Conservation (phyloP, 441 rosid species). For the Populus hybrid region DNA sequence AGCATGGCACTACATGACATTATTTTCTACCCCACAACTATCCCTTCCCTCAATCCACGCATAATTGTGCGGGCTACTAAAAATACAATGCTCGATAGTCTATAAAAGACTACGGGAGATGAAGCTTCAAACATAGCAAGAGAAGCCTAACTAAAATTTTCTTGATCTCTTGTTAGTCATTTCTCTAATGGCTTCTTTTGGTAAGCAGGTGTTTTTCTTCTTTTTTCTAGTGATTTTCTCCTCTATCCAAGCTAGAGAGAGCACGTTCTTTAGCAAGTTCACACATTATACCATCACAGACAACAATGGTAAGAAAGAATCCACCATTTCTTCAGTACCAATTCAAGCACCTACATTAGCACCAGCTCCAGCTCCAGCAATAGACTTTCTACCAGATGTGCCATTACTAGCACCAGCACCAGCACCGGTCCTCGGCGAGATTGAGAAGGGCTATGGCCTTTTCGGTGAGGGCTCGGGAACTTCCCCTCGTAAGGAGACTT, state of each 20-base stretch:
- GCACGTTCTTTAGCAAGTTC: slow-evolving; percentile 57
- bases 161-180: background rate
- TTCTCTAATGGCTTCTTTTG: slow-evolving; percentile 37
- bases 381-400: background rate
- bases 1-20: slow-evolving; percentile 18
- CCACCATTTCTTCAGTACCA: slow-evolving; percentile 12
- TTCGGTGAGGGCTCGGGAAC: slow-evolving; percentile 47
- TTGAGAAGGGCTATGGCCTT: slow-evolving; percentile 33
- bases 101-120: background rate
- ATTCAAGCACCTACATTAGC: slow-evolving; percentile 25
- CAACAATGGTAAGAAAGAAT: background rate
- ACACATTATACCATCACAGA: slow-evolving; percentile 26
- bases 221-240: slow-evolving; percentile 28
- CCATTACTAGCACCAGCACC: slow-evolving; percentile 5
- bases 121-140: background rate
- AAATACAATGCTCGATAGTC: slow-evolving; percentile 10
- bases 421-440: slow-evolving; percentile 11
- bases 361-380: slow-evolving; percentile 26
- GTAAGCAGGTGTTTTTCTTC: slow-evolving; percentile 18
- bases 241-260: slow-evolving; percentile 41
- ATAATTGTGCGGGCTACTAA: slow-evolving; percentile 29
- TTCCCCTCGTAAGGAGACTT: slow-evolving; percentile 23
- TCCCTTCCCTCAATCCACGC: slow-evolving; percentile 59
- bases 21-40: slow-evolving; percentile 29
- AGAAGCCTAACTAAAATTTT: background rate